phyloP scores from a whole-genome alignment of 202 grass and related monocot species.

The Elaeis oleifera region DNA sequence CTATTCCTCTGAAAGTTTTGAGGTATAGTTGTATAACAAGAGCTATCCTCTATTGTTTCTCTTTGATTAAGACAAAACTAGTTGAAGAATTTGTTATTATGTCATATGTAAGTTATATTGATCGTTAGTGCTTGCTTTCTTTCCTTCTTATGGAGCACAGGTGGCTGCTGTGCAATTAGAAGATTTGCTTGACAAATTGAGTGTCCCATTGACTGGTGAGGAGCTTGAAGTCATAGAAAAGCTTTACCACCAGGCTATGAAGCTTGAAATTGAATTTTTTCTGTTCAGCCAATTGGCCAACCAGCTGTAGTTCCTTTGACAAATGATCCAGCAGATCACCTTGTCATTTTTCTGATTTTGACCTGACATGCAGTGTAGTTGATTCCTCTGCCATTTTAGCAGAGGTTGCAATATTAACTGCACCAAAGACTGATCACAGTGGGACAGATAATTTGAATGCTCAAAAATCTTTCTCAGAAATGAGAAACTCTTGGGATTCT shows the following conservation, averaged over 20 bases:
- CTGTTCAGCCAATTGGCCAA: slow-evolving; percentile 41
- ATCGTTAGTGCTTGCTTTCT: neutral
- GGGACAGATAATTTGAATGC: slow-evolving; percentile 35
- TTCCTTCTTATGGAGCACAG: slow-evolving; percentile 24
- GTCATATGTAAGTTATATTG: neutral
- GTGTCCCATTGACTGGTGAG: slow-evolving; percentile 78
- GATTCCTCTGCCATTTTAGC: slow-evolving; percentile 89
- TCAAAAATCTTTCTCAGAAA: slow-evolving; percentile 36
- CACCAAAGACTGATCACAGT: slow-evolving; percentile 56
- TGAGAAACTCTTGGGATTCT: slow-evolving; percentile 66
- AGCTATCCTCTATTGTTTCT: too few species aligned
- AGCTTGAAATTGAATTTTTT: slow-evolving; percentile 74
- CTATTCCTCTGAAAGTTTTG: slow-evolving; percentile 56
- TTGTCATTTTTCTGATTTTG: slow-evolving; percentile 86
- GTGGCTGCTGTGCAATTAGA: slow-evolving; percentile 64
- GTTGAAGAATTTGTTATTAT: too few species aligned
- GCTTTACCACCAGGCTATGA: slow-evolving; percentile 83
- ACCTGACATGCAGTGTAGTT: slow-evolving; percentile 82
- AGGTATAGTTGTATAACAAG: slow-evolving; percentile 36
- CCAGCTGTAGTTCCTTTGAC: slow-evolving; percentile 62
- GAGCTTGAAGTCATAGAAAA: slow-evolving; percentile 91
- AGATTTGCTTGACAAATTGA: slow-evolving; percentile 86
- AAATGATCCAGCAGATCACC: slow-evolving; percentile 52
- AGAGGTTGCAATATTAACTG: slow-evolving; percentile 73
- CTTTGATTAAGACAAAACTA: too few species aligned